phyloP scores from a whole-genome alignment of 257 asterid genomes.

The Solanum neorickii region DNA sequence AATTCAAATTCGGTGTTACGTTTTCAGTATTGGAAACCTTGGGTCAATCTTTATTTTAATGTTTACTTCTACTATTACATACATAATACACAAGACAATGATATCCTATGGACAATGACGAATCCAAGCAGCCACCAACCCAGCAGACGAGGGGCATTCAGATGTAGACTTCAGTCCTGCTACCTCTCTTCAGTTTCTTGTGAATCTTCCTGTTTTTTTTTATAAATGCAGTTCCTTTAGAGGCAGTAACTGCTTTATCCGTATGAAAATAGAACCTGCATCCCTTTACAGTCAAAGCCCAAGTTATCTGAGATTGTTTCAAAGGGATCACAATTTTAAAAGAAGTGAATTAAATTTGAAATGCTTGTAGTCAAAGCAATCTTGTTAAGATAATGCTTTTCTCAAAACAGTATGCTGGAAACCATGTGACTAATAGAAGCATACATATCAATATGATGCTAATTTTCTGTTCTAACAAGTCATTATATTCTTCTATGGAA shows the following conservation, averaged over 20 bases:
- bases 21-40: background rate
- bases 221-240: background rate
- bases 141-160: background rate
- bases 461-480: background rate
- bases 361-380: background rate
- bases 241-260: background rate
- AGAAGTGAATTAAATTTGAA: background rate
- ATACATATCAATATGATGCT: background rate
- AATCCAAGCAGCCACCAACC: background rate
- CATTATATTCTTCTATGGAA: background rate
- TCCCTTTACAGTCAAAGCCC: background rate
- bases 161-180: background rate
- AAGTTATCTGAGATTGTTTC: background rate
- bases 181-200: background rate
- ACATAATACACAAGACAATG: background rate
- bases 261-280: background rate
- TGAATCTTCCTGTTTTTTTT: background rate
- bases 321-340: background rate
- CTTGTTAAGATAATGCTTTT: background rate
- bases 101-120: background rate
- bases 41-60: background rate
- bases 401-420: background rate
- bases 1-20: background rate
- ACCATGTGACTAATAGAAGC: background rate
- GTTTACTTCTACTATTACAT: background rate